Conservation (phyloP, 495 filamentous ascomycete species). For the Amphirosellinia nigrospora region DNA sequence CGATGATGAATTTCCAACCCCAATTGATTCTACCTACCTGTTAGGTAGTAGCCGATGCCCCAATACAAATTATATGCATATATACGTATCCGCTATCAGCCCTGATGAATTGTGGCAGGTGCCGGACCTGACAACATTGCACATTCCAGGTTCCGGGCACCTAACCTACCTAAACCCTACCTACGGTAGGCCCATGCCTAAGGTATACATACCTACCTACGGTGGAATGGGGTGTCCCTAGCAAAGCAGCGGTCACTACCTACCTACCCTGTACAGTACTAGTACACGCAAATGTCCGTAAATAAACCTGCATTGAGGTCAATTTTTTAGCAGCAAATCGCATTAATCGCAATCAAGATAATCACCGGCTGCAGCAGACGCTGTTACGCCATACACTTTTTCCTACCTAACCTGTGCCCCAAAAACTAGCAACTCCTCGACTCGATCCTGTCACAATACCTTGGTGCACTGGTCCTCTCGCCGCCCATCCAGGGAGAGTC, state of each 20-base stretch:
- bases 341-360: slow-evolving; percentile 26
- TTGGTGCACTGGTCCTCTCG: not conserved
- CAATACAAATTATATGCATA: not conserved
- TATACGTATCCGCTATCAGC: not conserved
- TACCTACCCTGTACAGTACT: not conserved
- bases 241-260: not conserved
- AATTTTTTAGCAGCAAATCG: slow-evolving; percentile 19
- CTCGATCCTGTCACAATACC: not conserved
- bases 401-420: not conserved
- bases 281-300: slow-evolving; percentile 4
- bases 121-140: not conserved
- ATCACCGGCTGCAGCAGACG: not conserved
- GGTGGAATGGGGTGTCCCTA: too few relatives aligned
- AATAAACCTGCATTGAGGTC: slow-evolving; percentile 22
- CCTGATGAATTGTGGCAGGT: too few relatives aligned
- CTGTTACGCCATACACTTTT: slow-evolving; percentile 19
- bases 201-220: too few relatives aligned
- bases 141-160: slow-evolving; percentile 1
- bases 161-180: too few relatives aligned
- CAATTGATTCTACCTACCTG: not conserved
- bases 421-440: slow-evolving; percentile 11
- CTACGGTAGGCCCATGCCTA: too few relatives aligned
- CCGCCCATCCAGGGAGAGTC: not conserved
- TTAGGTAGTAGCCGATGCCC: too few relatives aligned
- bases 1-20: not conserved